Evolutionary conservation across 805 yeast genomes (phyloP).

Genomic region (Komagataella ulmi): DNA sequence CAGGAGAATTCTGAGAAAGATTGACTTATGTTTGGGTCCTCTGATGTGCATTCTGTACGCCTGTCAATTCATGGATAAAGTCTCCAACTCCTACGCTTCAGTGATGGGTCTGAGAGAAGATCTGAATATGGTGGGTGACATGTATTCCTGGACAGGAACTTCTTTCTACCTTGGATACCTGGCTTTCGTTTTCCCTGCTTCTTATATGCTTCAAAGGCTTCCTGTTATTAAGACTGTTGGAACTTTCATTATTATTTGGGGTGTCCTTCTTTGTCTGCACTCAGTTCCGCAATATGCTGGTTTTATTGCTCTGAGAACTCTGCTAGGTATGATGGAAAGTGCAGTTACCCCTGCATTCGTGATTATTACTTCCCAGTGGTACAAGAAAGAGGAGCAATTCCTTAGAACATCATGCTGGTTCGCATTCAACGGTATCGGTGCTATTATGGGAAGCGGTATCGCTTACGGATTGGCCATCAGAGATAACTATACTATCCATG

Average conservation of each 20-base stretch:
- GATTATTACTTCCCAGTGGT: constrained; percentile 41
- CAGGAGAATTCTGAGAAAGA: constrained; percentile 20
- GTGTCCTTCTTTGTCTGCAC: constrained; percentile 16
- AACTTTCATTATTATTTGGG: constrained; percentile 18
- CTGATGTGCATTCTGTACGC: constrained; percentile 32
- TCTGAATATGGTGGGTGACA: constrained; percentile 19
- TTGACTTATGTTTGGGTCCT: constrained; percentile 33
- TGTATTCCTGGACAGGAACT: constrained; percentile 15
- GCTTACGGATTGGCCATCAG: constrained; percentile 39
- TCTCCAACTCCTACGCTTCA: constrained; percentile 21
- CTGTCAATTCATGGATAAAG: constrained; percentile 32
- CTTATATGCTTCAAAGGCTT: constrained; percentile 19
- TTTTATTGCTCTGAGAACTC: constrained; percentile 27
- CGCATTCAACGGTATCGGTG: constrained; percentile 26
- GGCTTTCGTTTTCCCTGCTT: constrained; percentile 18
- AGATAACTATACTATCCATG: constrained; percentile 25
- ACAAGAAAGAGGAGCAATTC: constrained; percentile 30
- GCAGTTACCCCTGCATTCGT: constrained; percentile 42
- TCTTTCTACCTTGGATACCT: constrained; percentile 20
- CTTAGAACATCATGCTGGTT: constrained; percentile 26
- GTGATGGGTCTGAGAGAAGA: constrained; percentile 22
- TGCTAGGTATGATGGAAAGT: constrained; percentile 36
- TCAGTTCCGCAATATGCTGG: constrained; percentile 25
- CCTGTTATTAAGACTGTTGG: constrained; percentile 20
- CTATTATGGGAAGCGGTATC: constrained; percentile 30